Conservation (phyloP, 2,329 filamentous ascomycete genomes). For the Exutisphaerella laricina region DNA sequence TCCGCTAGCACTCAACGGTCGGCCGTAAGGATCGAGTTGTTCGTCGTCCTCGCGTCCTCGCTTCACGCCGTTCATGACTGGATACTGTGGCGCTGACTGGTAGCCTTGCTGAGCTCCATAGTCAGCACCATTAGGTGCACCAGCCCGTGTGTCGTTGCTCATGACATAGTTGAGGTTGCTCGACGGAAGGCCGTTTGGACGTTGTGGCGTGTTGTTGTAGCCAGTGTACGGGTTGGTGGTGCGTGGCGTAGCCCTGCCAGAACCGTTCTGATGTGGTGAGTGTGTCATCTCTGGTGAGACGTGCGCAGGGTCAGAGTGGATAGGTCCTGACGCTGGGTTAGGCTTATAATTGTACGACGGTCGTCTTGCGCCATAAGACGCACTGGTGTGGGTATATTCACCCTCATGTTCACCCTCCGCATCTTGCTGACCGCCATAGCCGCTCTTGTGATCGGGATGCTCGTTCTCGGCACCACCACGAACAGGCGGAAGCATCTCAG, state of each 20-base stretch:
- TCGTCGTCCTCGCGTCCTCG: conserved; percentile 59
- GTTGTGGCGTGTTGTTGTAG: conserved; percentile 75
- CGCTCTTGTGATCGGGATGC: conserved; percentile 59
- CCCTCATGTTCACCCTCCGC: conserved; percentile 45
- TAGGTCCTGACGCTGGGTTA: conserved; percentile 55
- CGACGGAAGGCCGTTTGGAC: conserved; percentile 58
- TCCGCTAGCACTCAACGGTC: conserved; percentile 57
- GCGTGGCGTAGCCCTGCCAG: conserved; percentile 78
- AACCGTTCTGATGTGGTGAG: conserved; percentile 75
- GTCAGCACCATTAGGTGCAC: conserved; percentile 46
- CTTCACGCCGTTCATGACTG: conserved; percentile 64
- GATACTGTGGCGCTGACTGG: conserved; percentile 47
- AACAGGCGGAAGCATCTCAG: conserved; percentile 80
- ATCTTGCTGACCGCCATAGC: conserved; percentile 48
- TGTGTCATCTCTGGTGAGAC: conserved; percentile 76
- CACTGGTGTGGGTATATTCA: conserved; percentile 79
- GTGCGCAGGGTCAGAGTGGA: conserved; percentile 68
- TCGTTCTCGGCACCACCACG: conserved; percentile 56
- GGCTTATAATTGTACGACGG: conserved; percentile 70
- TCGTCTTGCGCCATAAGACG: conserved; percentile 65
- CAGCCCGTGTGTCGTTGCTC: conserved; percentile 58
- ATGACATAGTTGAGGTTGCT: conserved; percentile 88
- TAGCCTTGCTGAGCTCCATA: conserved; percentile 67
- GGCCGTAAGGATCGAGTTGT: conserved; percentile 58
- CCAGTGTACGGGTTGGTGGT: conserved; percentile 66